Base-by-base conservation (phyloP, 768 basidiomycete species). In the Calocybe indica region DNA sequence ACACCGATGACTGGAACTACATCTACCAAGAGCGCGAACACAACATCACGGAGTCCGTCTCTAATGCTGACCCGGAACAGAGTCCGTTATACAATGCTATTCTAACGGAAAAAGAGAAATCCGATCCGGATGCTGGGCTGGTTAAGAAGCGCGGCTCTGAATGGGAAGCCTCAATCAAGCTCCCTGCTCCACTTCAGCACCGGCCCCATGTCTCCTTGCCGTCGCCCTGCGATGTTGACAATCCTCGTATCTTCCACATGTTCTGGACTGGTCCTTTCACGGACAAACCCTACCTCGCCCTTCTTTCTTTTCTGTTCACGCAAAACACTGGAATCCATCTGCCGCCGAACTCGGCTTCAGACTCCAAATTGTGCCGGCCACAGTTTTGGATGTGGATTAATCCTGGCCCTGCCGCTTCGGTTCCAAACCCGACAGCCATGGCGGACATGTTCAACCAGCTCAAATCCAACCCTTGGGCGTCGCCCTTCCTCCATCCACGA, bases 351-450 rank as follows among this genome's bases (percentile, higher is more conserved):
- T 69, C 64, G 61, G 68, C 70, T 0, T 40, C 53, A 4, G 67
- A 78, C 43, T 56, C 78, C 1, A 57, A 60, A 1, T 73, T 82
- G 22, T 97, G 93, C 62, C 81, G 88, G 7, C 90, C 94, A 0
- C 82, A 94, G 60, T 88, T 96, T 64, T 95, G 91, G 91, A 64
- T 96, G 44, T 96, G 94, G 94, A 90, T 96, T 62, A 95, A 94
- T 58, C 92, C 92, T 10, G 91, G 91, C 15, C 91, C 92, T 11
- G 93, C 92, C 2, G 89, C 91, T 5, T 71, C 83, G 32, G 74
- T 90, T 1, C 88, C 89, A 0, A 89, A 92, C 55, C 87, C 88
- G 0, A 77, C 72, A 12, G 92, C 89, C 2, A 62, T 85, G 42
- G 70, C 69, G 45, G 88, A 93, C 58, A 94, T 97, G 92, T 89